These are phyloP conservation scores for Parmelia sp. DNA, from an alignment of 495 filamentous ascomycete genomes.

Conservation along the genomic window DNA sequence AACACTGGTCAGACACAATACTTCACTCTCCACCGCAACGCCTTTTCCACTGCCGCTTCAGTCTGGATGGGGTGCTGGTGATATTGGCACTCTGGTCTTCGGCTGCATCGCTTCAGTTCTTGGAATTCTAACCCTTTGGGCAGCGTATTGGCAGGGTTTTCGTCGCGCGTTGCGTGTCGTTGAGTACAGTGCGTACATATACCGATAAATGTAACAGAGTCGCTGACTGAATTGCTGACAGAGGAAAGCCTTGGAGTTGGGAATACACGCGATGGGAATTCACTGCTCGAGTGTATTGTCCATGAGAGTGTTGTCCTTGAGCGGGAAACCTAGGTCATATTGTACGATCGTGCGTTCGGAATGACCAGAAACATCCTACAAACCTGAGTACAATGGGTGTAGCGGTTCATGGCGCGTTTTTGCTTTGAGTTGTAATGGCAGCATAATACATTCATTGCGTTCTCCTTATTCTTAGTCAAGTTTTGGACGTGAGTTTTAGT, in stretches of 20 bases:
- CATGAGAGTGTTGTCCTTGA: neutral
- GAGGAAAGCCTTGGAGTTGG: neutral
- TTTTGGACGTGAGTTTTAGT: too few relatives aligned
- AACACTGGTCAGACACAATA: neutral
- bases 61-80: constrained; percentile 3
- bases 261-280: neutral
- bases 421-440: too few relatives aligned
- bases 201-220: neutral
- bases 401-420: too few relatives aligned
- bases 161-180: neutral
- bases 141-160: neutral
- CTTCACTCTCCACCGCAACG: neutral
- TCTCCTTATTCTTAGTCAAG: too few relatives aligned
- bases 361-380: too few relatives aligned
- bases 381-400: too few relatives aligned
- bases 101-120: constrained; percentile 10
- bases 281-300: neutral
- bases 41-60: neutral
- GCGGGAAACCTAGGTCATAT: too few relatives aligned
- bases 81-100: constrained; percentile 4
- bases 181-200: neutral
- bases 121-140: constrained; percentile 1
- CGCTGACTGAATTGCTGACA: neutral
- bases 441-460: too few relatives aligned
- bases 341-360: too few relatives aligned